Evolutionary conservation across 1,284 basidiomycete species (phyloP), one percentile per base, ranked within the genome.

Genomic region (Sporisorium scitamineum): DNA sequence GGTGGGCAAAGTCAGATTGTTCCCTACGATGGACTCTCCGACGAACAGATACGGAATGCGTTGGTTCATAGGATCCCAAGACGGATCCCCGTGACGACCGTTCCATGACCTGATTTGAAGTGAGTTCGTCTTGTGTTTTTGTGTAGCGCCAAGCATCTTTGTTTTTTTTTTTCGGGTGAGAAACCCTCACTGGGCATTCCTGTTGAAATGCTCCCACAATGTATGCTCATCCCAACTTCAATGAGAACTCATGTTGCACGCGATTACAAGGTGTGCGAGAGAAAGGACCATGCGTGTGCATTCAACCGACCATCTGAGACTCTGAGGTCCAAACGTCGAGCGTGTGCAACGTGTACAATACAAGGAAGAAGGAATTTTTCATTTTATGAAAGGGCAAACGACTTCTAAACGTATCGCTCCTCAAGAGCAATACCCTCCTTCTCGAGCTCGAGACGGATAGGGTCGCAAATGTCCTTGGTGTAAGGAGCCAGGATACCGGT

Each of bases 401-500:
- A 29, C 55, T 16, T 68, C 50, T 77, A 84, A 31, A 84, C 72
- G 67, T 80, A 85, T 54, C 78, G 67, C 79, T 85, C 83, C 63
- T 78, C 71, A n/a, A 85, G 68, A 42, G 73, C 81, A 41, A 85
- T 84, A 41, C 83, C 83, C 71, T 85, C 83, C 78, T 83, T 80
- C 61, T 80, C 80, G 41, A 85, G 77, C 69, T 80, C 83, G 41
- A 79, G 68, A 39, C 83, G 79, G 65, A 85, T 83, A 9, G 83
- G 81, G 59, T 85, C 83, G 62, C 77, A 75, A 16, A 70, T 83
- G 82, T 93, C 92, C 87, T 92, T 92, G 78, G 90, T 90, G 87
- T 97, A 97, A 18, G 96, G 96, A 10, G 91, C 93, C 62, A 92
- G 89, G n/a, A 98, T 89, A 39, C 78, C 78, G 6, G 68, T 37